Percentiles rank a stretch among this genome's conserved stretches.
Evolutionary conservation across 2,329 filamentous ascomycete species (phyloP).

Genomic region (Amphichorda felina): DNA sequence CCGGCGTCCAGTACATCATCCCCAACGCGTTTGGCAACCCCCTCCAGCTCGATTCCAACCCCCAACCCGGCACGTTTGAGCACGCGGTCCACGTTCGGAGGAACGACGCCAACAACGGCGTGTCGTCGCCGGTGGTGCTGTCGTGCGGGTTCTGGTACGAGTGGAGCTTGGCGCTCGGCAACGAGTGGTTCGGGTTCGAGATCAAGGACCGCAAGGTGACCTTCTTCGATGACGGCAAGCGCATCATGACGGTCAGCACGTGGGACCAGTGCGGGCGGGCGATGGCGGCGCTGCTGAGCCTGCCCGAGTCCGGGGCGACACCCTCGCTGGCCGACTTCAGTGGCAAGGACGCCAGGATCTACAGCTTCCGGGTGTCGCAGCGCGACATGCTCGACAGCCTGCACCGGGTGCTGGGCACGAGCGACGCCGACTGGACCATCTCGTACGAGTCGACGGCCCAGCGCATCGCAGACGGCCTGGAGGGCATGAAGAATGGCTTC

Average conservation of each 20-base stretch:
- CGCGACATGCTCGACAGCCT: conserved; percentile 53
- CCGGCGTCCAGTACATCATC: conserved; percentile 37
- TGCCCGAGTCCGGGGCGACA: conserved; percentile 31
- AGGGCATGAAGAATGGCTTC: conserved; percentile 22
- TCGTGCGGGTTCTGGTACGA: conserved; percentile 41
- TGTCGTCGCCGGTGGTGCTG: conserved; percentile 17
- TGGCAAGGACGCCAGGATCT: conserved; percentile 37
- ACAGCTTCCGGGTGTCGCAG: conserved; percentile 47
- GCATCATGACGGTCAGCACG: conserved; percentile 44
- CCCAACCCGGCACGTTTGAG: no score
- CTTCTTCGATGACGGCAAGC: conserved; percentile 44
- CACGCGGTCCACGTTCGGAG: no score
- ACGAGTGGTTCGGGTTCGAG: conserved; percentile 33
- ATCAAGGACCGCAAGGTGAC: conserved; percentile 26
- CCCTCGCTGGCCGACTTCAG: conserved; percentile 22
- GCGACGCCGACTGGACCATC: conserved; percentile 49
- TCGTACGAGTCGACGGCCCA: conserved; percentile 31
- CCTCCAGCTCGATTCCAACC: conserved; percentile 11
- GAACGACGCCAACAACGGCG: conserved; percentile 26
- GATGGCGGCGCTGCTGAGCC: conserved; percentile 33
- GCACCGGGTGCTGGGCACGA: conserved; percentile 43
- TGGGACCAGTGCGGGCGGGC: conserved; percentile 46
- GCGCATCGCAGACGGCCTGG: no score
- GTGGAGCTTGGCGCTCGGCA: conserved; percentile 25
- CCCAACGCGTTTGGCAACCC: conserved; percentile 32